These are phyloP conservation scores for Claviceps monticola DNA, from an alignment of 2,329 filamentous ascomycete species.

Conservation along the genomic window DNA sequence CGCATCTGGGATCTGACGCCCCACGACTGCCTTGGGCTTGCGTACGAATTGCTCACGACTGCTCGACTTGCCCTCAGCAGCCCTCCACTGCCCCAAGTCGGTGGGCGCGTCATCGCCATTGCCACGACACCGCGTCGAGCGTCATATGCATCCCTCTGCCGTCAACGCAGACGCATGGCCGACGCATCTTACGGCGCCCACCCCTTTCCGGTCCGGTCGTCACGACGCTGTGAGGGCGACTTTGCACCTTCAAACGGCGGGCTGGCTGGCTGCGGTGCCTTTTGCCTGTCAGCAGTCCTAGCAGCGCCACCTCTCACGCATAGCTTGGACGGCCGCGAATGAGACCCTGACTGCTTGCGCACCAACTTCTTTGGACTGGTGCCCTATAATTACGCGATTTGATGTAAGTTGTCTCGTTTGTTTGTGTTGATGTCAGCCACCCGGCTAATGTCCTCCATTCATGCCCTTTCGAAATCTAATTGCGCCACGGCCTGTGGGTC, in stretches of 20 bases:
- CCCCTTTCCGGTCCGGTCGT: background rate
- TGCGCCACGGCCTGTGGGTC: background rate
- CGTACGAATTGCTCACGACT: too few species aligned
- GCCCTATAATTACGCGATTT: constrained; percentile 1
- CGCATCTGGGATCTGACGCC: too few species aligned
- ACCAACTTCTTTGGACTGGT: constrained; percentile 2
- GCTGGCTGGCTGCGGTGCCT: background rate
- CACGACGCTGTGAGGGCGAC: background rate
- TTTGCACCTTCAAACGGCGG: background rate
- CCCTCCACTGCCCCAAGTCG: background rate
- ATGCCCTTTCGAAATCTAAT: constrained; percentile 2
- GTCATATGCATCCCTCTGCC: background rate
- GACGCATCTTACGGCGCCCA: background rate
- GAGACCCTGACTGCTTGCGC: constrained; percentile 1
- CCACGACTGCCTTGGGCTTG: background rate
- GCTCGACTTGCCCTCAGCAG: background rate
- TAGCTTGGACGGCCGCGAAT: background rate
- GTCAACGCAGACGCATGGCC: background rate
- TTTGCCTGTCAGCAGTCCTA: background rate
- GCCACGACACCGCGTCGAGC: background rate
- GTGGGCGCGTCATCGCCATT: background rate
- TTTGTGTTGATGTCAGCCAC: background rate
- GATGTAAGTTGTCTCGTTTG: constrained; percentile 4
- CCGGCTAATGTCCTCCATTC: background rate
- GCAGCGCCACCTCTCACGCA: background rate